Conservation (phyloP, 768 basidiomycete species). For the Boletellus sp. region DNA sequence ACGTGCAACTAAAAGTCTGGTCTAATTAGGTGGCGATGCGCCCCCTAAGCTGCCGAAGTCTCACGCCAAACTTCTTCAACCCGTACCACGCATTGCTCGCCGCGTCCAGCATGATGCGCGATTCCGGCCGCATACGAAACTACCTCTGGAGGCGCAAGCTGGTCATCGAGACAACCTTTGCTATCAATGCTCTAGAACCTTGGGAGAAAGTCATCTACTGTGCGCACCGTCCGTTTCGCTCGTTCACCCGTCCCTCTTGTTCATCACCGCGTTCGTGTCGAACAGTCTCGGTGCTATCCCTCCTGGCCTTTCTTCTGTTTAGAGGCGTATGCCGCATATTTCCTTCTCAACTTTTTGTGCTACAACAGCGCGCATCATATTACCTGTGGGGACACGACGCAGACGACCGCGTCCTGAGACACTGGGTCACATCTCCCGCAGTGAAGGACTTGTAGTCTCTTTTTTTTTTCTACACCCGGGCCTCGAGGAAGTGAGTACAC, state of each 20-base stretch:
- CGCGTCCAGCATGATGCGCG: slow-evolving; percentile 3
- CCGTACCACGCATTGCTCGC: background rate
- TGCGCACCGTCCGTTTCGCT: slow-evolving; percentile 33
- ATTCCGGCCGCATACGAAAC: slow-evolving; percentile 24
- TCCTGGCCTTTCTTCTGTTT: slow-evolving; percentile 43
- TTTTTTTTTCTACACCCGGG: background rate
- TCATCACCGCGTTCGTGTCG: background rate
- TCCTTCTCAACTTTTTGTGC: slow-evolving; percentile 52
- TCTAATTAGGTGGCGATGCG: too few species aligned
- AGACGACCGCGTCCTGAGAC: slow-evolving; percentile 23
- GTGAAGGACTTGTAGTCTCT: slow-evolving; percentile 24
- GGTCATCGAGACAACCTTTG: slow-evolving; percentile 58
- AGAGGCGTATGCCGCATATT: slow-evolving; percentile 54
- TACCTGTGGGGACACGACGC: slow-evolving; percentile 57
- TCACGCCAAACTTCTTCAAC: slow-evolving; percentile 3
- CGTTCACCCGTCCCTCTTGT: background rate
- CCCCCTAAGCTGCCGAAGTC: background rate
- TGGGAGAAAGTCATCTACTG: slow-evolving; percentile 66
- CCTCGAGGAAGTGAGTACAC: slow-evolving; percentile 12
- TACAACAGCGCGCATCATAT: slow-evolving; percentile 53
- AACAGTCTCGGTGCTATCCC: slow-evolving; percentile 39
- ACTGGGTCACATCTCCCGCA: slow-evolving; percentile 21
- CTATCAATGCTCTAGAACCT: slow-evolving; percentile 56
- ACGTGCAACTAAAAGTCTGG: too few species aligned
- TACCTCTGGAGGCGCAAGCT: slow-evolving; percentile 52